Evolutionary conservation across 1,139 yeast genomes (phyloP).

Genomic region (Taphrina communis): DNA sequence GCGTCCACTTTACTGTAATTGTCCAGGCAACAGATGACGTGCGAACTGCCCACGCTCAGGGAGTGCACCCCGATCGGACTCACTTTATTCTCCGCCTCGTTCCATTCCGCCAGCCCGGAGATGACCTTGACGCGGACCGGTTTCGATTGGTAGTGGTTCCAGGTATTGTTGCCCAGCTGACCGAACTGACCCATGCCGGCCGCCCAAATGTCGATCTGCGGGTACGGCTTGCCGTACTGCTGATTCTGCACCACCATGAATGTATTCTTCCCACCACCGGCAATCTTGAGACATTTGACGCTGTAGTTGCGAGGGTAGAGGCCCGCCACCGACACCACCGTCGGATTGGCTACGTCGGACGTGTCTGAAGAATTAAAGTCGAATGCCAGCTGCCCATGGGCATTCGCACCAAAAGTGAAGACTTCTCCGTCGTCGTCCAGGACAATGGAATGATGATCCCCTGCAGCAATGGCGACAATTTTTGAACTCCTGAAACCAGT

Average conservation of each 20-base stretch:
- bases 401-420: constrained; percentile 85
- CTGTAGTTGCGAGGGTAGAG: constrained; percentile 52
- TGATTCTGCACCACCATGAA: constrained; percentile 53
- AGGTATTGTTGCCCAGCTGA: constrained; percentile 82
- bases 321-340: constrained; percentile 56
- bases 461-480: constrained; percentile 65
- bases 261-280: constrained; percentile 73
- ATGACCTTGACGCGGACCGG: constrained; percentile 65
- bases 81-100: constrained; percentile 55
- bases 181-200: constrained; percentile 89
- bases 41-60: constrained; percentile 63
- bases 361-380: constrained; percentile 65
- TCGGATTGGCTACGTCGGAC: constrained; percentile 73
- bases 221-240: constrained; percentile 44
- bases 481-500: constrained; percentile 34
- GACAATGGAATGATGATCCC: constrained; percentile 73
- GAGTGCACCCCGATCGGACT: constrained; percentile 40
- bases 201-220: constrained; percentile 52
- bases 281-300: constrained; percentile 58
- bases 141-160: constrained; percentile 70
- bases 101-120: constrained; percentile 55
- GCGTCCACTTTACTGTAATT: constrained; percentile 53
- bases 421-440: constrained; percentile 66
- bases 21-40: constrained; percentile 65
- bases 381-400: constrained; percentile 81